These are phyloP conservation scores for Adansonia rubrostipa DNA, from an alignment of 441 rosid species.

Conservation along the genomic window DNA sequence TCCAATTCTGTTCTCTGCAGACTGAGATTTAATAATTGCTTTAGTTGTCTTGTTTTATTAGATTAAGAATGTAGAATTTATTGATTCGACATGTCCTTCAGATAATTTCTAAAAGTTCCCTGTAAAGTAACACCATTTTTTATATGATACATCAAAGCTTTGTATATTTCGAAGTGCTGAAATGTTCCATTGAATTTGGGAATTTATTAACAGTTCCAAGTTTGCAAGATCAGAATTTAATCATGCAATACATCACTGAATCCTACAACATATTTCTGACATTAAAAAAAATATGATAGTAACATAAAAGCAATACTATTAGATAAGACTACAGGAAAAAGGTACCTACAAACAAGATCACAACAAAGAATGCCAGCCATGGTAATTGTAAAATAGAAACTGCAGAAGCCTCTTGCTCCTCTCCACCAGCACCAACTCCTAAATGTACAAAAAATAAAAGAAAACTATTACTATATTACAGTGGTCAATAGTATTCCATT, in stretches of 20 bases:
- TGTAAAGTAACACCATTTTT: neutral
- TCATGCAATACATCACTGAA: neutral
- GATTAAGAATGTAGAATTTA: neutral
- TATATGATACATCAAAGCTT: neutral
- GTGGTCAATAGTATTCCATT: constrained; percentile 12
- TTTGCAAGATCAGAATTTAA: constrained; percentile 17
- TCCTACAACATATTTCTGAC: neutral
- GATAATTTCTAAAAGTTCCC: neutral
- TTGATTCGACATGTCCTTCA: neutral
- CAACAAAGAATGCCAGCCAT: constrained; percentile 75
- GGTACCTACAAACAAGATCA: constrained; percentile 99
- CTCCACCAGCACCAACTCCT: constrained; percentile 99
- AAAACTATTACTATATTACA: constrained; percentile 3
- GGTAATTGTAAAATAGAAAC: constrained; percentile 82
- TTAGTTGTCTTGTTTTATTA: neutral
- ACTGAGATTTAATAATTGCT: neutral
- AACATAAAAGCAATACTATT: neutral
- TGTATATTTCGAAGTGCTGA: neutral
- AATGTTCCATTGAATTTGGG: neutral
- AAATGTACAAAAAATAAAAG: constrained; percentile 27
- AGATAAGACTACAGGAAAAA: constrained; percentile 36
- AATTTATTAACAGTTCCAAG: constrained; percentile 13
- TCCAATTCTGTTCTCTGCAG: neutral
- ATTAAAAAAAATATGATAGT: neutral
- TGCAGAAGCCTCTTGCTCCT: constrained; percentile 77